Evolutionary conservation across 106 monocot species (phyloP).

Genomic region (Dendrobium nobile): DNA sequence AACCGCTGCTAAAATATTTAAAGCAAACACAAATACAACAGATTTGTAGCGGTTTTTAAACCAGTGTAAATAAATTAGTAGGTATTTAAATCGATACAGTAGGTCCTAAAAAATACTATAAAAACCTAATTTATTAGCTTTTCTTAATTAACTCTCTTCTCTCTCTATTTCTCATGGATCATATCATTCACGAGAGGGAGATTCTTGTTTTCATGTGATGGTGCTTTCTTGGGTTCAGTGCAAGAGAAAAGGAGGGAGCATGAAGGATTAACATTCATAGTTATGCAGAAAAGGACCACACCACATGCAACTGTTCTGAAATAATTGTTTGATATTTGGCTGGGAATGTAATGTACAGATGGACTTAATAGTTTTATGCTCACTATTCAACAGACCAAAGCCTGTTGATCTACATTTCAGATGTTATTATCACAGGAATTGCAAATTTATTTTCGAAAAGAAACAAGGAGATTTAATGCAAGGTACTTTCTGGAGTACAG

Average conservation of each 20-base stretch:
- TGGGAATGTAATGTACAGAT: background rate
- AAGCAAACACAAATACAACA: too few species aligned
- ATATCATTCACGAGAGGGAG: background rate
- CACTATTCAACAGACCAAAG: background rate
- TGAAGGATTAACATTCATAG: constrained; percentile 4
- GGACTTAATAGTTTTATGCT: background rate
- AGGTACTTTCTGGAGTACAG: too few species aligned
- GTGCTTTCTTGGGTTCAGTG: constrained; percentile 8
- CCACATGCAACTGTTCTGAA: background rate
- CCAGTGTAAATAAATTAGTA: too few species aligned
- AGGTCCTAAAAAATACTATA: too few species aligned
- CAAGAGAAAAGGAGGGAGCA: constrained; percentile 1
- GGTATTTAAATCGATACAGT: too few species aligned
- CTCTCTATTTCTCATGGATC: background rate
- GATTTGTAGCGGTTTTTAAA: too few species aligned
- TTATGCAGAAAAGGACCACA: constrained; percentile 1
- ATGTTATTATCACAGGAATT: background rate
- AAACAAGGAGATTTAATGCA: too few species aligned
- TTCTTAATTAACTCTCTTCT: background rate
- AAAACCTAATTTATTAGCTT: too few species aligned
- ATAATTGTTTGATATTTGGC: background rate
- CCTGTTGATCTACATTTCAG: background rate
- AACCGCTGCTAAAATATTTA: too few species aligned
- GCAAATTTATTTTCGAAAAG: too few species aligned
- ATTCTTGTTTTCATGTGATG: constrained; percentile 5